A percentile compares a stretch with the other conserved stretches of the same genome.
Conservation (phyloP, 73 alveolate species). For the Paramecium pentaurelia region DNA sequence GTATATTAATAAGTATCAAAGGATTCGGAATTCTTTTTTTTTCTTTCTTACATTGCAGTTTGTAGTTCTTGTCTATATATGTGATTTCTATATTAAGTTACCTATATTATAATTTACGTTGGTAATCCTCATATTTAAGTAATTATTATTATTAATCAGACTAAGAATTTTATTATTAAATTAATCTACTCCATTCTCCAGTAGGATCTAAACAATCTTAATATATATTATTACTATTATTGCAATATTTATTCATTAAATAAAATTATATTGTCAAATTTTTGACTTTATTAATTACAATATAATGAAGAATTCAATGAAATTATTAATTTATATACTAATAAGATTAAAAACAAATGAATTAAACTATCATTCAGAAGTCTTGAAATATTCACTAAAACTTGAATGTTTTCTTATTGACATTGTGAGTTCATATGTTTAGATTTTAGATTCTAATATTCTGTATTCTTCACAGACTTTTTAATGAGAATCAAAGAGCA, state of each 20-base stretch:
- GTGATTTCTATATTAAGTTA: background rate
- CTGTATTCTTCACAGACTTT: background rate
- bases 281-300: background rate
- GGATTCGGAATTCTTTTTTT: background rate
- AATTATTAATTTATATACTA: background rate
- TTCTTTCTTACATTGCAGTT: background rate
- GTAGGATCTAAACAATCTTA: background rate
- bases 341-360: background rate
- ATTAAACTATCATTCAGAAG: background rate
- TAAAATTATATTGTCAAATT: background rate
- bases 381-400: constrained; percentile 8
- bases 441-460: background rate
- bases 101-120: background rate
- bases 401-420: constrained; percentile 12
- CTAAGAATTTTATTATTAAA: background rate
- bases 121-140: background rate
- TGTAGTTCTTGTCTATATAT: background rate
- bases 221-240: background rate
- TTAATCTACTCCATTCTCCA: background rate
- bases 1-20: background rate
- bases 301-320: background rate
- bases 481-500: background rate
- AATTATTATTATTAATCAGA: background rate
- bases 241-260: background rate
- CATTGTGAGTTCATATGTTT: background rate